phyloP scores from a whole-genome alignment of 495 filamentous ascomycete species.

The Penicillium crystallinum region DNA sequence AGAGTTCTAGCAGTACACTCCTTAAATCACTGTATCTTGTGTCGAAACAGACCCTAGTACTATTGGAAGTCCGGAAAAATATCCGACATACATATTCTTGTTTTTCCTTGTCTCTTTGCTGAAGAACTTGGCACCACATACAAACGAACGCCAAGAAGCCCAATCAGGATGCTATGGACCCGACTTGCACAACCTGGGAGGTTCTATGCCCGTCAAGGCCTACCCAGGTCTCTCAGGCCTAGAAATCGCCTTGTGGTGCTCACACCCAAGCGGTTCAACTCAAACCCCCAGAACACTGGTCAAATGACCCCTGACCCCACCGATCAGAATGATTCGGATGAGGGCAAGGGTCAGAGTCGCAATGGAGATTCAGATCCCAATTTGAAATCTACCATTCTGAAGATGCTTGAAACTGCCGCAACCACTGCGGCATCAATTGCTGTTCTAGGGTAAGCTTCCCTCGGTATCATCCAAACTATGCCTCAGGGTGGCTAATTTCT shows the following conservation, averaged over 20 bases:
- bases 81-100: not conserved
- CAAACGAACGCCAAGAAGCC: slow-evolving; percentile 1
- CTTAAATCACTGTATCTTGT: slow-evolving; percentile 4
- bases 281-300: slow-evolving; percentile 23
- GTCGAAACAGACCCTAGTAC: not conserved
- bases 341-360: slow-evolving; percentile 19
- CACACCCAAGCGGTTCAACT: slow-evolving; percentile 25
- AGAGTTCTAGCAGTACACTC: slow-evolving; percentile 3
- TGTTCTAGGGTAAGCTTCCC: slow-evolving; percentile 62
- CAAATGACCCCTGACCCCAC: slow-evolving; percentile 27
- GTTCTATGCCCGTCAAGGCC: slow-evolving; percentile 16
- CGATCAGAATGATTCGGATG: slow-evolving; percentile 31
- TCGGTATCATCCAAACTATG: not conserved
- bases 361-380: slow-evolving; percentile 29
- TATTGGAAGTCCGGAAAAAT: not conserved
- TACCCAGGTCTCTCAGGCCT: slow-evolving; percentile 12
- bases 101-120: not conserved
- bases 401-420: slow-evolving; percentile 78
- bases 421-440: slow-evolving; percentile 84
- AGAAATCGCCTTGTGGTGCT: slow-evolving; percentile 2
- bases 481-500: slow-evolving; percentile 13
- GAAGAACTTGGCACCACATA: slow-evolving; percentile 5
- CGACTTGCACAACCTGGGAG: slow-evolving; percentile 21
- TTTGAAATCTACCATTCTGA: slow-evolving; percentile 52
- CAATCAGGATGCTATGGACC: slow-evolving; percentile 18